Conservation (phyloP, 805 yeast genomes). For the Cyberlindnera petersonii region DNA sequence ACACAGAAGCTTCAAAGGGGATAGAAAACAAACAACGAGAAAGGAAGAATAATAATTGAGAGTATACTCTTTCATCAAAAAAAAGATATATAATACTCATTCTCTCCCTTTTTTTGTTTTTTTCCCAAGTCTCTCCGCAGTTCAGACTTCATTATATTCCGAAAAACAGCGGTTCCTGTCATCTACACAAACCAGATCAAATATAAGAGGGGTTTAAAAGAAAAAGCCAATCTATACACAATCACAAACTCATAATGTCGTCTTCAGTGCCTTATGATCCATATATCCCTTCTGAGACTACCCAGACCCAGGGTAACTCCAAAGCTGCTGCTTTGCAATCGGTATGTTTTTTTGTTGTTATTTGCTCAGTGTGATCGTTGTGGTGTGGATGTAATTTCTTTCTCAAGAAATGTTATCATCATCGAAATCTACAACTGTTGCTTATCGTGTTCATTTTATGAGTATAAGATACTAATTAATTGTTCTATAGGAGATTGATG, state of each 20-base stretch:
- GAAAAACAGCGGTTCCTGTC: no score
- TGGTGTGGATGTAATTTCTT: neutral
- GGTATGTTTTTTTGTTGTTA: slow-evolving; percentile 36
- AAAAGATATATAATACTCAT: no score
- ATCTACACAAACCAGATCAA: neutral
- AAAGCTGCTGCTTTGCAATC: slow-evolving; percentile 78
- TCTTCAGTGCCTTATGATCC: slow-evolving; percentile 85
- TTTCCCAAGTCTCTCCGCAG: no score
- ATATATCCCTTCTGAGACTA: slow-evolving; percentile 59
- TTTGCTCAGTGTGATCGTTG: neutral
- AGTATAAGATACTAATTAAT: slow-evolving; percentile 24
- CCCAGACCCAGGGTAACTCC: slow-evolving; percentile 21
- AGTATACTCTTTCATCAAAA: no score
- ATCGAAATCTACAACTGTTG: no score
- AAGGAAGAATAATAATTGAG: no score
- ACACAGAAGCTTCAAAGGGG: no score
- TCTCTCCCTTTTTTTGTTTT: no score
- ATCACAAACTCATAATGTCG: slow-evolving; percentile 44
- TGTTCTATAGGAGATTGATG: slow-evolving; percentile 69
- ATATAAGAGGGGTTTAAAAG: neutral
- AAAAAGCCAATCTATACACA: neutral
- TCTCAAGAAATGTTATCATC: neutral
- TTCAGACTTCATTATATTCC: no score
- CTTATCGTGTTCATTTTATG: no score
- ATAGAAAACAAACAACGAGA: no score